Evolutionary conservation across 441 rosid genomes (phyloP), one percentile per base, ranked within the genome.

Genomic region (Eugenia klotzschiana): DNA sequence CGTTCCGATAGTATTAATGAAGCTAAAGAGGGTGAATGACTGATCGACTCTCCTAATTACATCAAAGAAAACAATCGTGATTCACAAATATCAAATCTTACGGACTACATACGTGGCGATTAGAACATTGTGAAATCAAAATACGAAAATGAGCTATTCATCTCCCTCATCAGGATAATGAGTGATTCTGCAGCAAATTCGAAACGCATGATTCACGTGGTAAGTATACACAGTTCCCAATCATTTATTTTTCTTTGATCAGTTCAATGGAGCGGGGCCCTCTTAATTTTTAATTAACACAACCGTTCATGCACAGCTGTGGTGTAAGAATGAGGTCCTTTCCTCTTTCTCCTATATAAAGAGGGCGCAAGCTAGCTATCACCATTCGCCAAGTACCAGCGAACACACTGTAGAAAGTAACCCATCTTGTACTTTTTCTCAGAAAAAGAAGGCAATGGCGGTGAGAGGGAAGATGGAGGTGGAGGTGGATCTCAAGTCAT

Each of bases 181-280:
- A 29, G 40, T 1, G 73, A 27, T 60, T 60, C 6, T 27, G 37
- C 29, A 15, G 41, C 73, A 27, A 60, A 29, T 60, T 23, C 73
- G 8, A 7, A 64, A 22, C 46, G 18, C 46, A n/a, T 18, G 25
- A 33, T 64, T 33, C 14, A 9, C 13, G 89, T 85, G 51, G 86
- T 88, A 25, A 82, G 83, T 84, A 77, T 84, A 26, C 74, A 81
- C 82, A 57, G 56, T 43, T 23, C 3, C n/a, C 85, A 84, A 84
- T 85, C 81, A 80, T 26, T 81, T 14, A 49, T 87, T 54, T 57
- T 8, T 16, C 4, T 29, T 29, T 60, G 18, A 8, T 64, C 1
- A 33, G 6, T 51, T 51, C 54, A 51, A 51, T 18, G 54, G 54
- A 18, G 8, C 54, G 54, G 54, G 54, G 18, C 22, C 54, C 22